Conservation (phyloP, 805 yeast genomes). For the Allodekkera sacchari region DNA sequence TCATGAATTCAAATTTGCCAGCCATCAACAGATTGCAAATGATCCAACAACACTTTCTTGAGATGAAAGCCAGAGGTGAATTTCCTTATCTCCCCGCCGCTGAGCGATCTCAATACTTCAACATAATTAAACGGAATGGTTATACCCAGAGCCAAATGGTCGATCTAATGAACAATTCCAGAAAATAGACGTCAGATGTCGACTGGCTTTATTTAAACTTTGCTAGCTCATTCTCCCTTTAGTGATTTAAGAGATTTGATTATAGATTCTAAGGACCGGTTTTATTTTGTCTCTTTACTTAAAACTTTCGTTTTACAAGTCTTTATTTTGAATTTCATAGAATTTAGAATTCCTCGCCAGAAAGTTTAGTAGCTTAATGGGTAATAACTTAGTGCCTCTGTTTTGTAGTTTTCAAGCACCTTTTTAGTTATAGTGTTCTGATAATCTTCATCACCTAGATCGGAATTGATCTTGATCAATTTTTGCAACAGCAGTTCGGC, state of each 20-base stretch:
- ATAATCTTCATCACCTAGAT: slow-evolving; percentile 4
- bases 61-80: slow-evolving; percentile 7
- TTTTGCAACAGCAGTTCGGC: too few species aligned
- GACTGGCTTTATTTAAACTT: background rate
- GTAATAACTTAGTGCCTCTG: slow-evolving; percentile 9
- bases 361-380: slow-evolving; percentile 6
- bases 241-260: background rate
- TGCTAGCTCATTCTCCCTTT: background rate
- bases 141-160: slow-evolving; percentile 14
- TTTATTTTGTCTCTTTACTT: background rate
- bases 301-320: background rate
- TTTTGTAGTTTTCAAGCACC: slow-evolving; percentile 8
- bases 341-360: background rate
- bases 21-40: slow-evolving; percentile 13
- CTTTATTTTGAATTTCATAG: background rate
- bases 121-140: slow-evolving; percentile 1
- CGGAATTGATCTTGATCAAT: slow-evolving; percentile 1
- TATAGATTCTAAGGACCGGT: background rate
- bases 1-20: slow-evolving; percentile 1
- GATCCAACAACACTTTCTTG: slow-evolving; percentile 13
- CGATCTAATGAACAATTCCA: slow-evolving; percentile 5
- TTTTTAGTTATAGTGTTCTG: background rate
- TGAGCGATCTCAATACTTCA: slow-evolving; percentile 13
- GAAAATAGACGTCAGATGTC: background rate
- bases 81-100: slow-evolving; percentile 14